Percentiles rank a stretch among this genome's conserved stretches.
Conservation (phyloP, 352 stramenopile species). For the Phytophthora agathidicida region DNA sequence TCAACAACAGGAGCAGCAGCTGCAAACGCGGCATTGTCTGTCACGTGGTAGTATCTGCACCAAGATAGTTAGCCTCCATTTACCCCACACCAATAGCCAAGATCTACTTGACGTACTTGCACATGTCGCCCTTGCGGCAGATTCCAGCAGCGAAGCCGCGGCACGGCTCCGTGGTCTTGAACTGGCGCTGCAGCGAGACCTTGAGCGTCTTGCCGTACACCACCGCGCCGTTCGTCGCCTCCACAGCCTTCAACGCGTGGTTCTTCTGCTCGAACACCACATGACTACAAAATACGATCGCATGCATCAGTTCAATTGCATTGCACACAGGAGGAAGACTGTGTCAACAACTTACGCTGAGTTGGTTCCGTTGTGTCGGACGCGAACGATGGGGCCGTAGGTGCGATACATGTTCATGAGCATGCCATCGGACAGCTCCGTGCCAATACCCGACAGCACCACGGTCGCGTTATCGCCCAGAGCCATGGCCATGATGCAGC, state of each 20-base stretch:
- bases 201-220: conserved; percentile 62
- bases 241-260: conserved; percentile 43
- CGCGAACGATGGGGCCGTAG: conserved; percentile 62
- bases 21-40: conserved; percentile 19
- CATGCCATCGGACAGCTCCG: conserved; percentile 37
- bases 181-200: conserved; percentile 46
- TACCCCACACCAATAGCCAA: background rate
- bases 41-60: conserved; percentile 40
- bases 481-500: background rate
- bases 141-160: conserved; percentile 62
- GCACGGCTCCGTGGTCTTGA: conserved; percentile 46
- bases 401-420: conserved; percentile 66
- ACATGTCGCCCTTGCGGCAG: conserved; percentile 65
- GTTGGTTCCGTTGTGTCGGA: conserved; percentile 51
- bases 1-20: background rate
- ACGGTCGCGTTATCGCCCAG: conserved; percentile 38
- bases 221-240: conserved; percentile 57
- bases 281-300: conserved; percentile 35
- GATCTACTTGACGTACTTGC: conserved; percentile 59
- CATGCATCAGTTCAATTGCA: background rate
- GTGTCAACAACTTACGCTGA: conserved; percentile 74
- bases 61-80: background rate
- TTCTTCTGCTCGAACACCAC: conserved; percentile 40
- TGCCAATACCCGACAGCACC: conserved; percentile 56
- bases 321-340: no score